These are phyloP conservation scores for Globisporangium polare DNA, from an alignment of 352 stramenopile genomes.

Conservation along the genomic window DNA sequence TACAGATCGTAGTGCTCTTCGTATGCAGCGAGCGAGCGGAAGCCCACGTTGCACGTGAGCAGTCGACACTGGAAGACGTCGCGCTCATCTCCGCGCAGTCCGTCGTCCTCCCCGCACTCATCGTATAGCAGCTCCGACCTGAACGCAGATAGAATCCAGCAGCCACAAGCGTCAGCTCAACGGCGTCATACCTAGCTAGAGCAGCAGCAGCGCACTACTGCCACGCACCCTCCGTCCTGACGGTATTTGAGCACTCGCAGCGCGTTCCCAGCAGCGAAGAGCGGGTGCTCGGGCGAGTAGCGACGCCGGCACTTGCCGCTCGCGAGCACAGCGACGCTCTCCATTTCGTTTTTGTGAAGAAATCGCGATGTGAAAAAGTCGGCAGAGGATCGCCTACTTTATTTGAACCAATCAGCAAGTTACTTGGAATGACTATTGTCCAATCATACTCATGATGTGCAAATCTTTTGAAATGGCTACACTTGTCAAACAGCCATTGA, in stretches of 20 bases:
- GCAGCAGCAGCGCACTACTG: too few species aligned
- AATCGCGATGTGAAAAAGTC: neutral
- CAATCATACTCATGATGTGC: neutral
- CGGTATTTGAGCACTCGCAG: constrained; percentile 44
- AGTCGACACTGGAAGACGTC: constrained; percentile 36
- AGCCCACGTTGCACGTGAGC: constrained; percentile 38
- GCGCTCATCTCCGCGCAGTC: constrained; percentile 4
- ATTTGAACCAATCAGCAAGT: neutral
- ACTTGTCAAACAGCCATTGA: too few species aligned
- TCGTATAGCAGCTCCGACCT: constrained; percentile 8
- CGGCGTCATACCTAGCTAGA: neutral
- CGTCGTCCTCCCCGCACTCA: constrained; percentile 1
- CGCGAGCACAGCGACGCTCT: constrained; percentile 24
- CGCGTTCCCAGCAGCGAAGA: constrained; percentile 43
- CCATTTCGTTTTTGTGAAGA: constrained; percentile 16
- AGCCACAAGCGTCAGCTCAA: neutral
- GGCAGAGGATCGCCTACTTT: neutral
- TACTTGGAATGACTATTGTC: neutral
- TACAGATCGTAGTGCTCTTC: constrained; percentile 70
- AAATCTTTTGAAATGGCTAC: constrained; percentile 7
- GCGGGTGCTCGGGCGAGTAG: constrained; percentile 45
- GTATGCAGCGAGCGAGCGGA: constrained; percentile 40
- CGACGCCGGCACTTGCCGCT: constrained; percentile 47
- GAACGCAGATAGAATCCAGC: too few species aligned
- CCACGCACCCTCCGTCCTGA: constrained; percentile 27